These are phyloP conservation scores for Mercurialis annua DNA, from an alignment of 345 rosid species.

Conservation along the genomic window DNA sequence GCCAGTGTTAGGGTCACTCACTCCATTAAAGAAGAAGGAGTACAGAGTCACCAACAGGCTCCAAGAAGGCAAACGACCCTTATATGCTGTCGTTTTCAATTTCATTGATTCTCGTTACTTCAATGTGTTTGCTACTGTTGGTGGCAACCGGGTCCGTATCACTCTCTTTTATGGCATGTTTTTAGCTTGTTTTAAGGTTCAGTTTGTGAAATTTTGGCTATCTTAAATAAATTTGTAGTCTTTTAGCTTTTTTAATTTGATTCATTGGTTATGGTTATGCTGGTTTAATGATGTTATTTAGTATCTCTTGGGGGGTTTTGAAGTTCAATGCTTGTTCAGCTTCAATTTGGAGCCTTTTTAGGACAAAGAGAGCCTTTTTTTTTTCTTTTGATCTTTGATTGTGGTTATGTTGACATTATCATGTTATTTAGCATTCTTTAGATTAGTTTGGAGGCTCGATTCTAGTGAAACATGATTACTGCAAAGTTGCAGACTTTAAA, in stretches of 20 bases:
- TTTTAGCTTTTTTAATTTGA: neutral
- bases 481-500: neutral
- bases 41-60: constrained; percentile 81
- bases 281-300: neutral
- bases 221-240: neutral
- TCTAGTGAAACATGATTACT: neutral
- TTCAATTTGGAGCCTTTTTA: neutral
- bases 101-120: constrained; percentile 91
- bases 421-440: neutral
- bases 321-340: neutral
- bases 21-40: constrained; percentile 66
- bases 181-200: no score
- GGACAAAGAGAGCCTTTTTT: neutral
- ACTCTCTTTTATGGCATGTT: no score
- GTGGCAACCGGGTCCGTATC: constrained; percentile 71
- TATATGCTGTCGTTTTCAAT: constrained; percentile 90
- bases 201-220: no score
- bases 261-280: neutral
- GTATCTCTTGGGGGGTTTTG: neutral
- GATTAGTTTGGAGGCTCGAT: neutral
- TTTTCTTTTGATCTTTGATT: neutral
- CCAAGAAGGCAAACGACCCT: constrained; percentile 90
- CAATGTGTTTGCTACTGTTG: constrained; percentile 88
- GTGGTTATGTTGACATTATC: neutral
- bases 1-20: constrained; percentile 74